Evolutionary conservation across 495 filamentous ascomycete species (phyloP).

Genomic region (Cryomyces antarcticus): DNA sequence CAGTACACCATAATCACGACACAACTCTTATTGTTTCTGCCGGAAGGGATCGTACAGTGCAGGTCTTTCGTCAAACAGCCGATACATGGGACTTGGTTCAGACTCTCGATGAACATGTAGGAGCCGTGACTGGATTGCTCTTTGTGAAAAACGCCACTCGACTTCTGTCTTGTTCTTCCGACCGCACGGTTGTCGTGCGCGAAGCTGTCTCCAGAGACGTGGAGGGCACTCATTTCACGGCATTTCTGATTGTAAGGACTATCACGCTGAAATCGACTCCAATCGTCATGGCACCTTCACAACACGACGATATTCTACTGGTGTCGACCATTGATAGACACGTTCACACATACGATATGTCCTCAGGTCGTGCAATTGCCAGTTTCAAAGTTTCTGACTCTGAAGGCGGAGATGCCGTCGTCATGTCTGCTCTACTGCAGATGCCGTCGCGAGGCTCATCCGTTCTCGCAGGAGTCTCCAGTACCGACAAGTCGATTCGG

Average conservation of each 20-base stretch:
- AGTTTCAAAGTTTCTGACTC: conserved; percentile 68
- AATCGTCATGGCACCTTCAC: conserved; percentile 49
- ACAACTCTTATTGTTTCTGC: conserved; percentile 50
- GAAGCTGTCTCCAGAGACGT: conserved; percentile 53
- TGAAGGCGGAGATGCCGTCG: conserved; percentile 57
- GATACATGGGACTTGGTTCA: conserved; percentile 40
- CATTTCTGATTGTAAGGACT: conserved; percentile 52
- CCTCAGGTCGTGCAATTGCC: conserved; percentile 44
- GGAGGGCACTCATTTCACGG: conserved; percentile 41
- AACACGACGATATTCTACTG: conserved; percentile 37
- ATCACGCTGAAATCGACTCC: conserved; percentile 75
- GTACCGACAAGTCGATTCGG: conserved; percentile 83
- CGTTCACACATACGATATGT: conserved; percentile 54
- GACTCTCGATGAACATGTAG: conserved; percentile 62
- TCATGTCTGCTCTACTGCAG: conserved; percentile 52
- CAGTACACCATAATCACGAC: conserved; percentile 34
- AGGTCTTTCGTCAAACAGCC: conserved; percentile 49
- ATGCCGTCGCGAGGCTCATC: conserved; percentile 18
- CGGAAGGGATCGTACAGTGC: conserved; percentile 74
- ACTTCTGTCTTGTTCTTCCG: conserved; percentile 70
- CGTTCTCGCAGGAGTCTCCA: conserved; percentile 64
- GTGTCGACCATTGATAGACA: conserved; percentile 72
- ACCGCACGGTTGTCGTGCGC: conserved; percentile 64
- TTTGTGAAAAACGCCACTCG: conserved; percentile 44
- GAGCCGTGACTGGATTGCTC: conserved; percentile 39